Evolutionary conservation across 495 filamentous ascomycete species (phyloP).

Genomic region (Daldinia vernicosa): DNA sequence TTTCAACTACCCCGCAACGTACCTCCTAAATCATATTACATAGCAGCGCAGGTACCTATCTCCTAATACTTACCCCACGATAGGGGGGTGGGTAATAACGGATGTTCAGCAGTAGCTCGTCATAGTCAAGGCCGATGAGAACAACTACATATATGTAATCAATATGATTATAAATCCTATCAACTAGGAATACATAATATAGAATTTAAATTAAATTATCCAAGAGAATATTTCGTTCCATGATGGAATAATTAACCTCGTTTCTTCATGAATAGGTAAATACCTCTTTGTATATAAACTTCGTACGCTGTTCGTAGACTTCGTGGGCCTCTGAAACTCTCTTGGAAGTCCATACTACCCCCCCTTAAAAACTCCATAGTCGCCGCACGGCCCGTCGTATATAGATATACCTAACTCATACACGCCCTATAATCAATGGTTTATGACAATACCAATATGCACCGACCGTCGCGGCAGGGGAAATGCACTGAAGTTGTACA

Average conservation of each 20-base stretch:
- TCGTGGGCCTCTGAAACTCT: neutral
- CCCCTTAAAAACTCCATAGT: conserved; percentile 17
- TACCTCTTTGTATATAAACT: conserved; percentile 2
- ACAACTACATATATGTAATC: neutral
- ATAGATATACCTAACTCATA: conserved; percentile 22
- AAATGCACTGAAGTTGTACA: conserved; percentile 18
- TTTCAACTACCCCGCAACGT: conserved; percentile 32
- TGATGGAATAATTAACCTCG: conserved; percentile 13
- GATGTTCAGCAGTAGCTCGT: neutral
- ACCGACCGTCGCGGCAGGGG: conserved; percentile 4
- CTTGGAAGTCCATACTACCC: neutral
- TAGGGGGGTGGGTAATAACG: neutral
- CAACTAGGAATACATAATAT: neutral
- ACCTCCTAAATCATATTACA: no score
- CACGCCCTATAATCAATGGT: conserved; percentile 5
- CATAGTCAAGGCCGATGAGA: neutral
- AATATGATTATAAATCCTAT: conserved; percentile 1
- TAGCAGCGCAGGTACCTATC: no score
- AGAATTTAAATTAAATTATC: neutral
- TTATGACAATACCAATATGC: conserved; percentile 12
- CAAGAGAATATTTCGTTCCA: conserved; percentile 10
- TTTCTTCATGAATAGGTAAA: conserved; percentile 28
- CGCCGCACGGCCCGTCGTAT: conserved; percentile 27
- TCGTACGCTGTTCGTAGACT: conserved; percentile 14
- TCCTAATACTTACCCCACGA: neutral